phyloP scores from a whole-genome alignment of 306 rosid species.

The Acacia confusa region DNA sequence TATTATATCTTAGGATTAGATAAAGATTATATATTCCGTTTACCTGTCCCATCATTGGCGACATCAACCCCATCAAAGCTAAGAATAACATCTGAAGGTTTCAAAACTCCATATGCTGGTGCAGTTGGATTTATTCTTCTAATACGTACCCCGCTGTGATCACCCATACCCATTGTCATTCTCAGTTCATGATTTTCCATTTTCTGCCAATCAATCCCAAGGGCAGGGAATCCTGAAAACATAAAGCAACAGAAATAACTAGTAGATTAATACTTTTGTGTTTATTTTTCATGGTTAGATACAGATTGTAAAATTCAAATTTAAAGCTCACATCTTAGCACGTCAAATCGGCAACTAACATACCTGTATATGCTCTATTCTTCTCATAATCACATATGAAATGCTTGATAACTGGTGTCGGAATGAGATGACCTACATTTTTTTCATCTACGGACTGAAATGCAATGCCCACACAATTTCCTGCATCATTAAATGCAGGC shows the following conservation, averaged over 20 bases:
- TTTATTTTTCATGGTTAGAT: background rate
- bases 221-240: slow-evolving; percentile 84
- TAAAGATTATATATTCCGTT: slow-evolving; percentile 12
- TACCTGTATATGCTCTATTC: slow-evolving; percentile 89
- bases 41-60: slow-evolving; percentile 98
- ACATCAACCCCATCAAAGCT: slow-evolving; percentile 88
- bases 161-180: slow-evolving; percentile 72
- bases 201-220: slow-evolving; percentile 98
- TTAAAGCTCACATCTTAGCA: slow-evolving; percentile 6
- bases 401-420: slow-evolving; percentile 92
- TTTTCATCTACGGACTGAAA: slow-evolving; percentile 96
- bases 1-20: background rate
- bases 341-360: slow-evolving; percentile 10
- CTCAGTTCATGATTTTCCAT: slow-evolving; percentile 99
- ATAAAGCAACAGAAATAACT: slow-evolving; percentile 14
- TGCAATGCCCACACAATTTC: slow-evolving; percentile 95
- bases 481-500: slow-evolving; percentile 90
- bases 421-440: slow-evolving; percentile 95
- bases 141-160: slow-evolving; percentile 95
- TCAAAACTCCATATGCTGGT: slow-evolving; percentile 74
- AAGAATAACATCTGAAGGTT: slow-evolving; percentile 93
- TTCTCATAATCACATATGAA: slow-evolving; percentile 89
- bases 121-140: slow-evolving; percentile 95
- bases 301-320: slow-evolving; percentile 26
- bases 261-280: slow-evolving; percentile 20